Evolutionary conservation across 805 yeast genomes (phyloP), one percentile per base, ranked within the genome.

Genomic region (Saccharomycopsis selenospora): DNA sequence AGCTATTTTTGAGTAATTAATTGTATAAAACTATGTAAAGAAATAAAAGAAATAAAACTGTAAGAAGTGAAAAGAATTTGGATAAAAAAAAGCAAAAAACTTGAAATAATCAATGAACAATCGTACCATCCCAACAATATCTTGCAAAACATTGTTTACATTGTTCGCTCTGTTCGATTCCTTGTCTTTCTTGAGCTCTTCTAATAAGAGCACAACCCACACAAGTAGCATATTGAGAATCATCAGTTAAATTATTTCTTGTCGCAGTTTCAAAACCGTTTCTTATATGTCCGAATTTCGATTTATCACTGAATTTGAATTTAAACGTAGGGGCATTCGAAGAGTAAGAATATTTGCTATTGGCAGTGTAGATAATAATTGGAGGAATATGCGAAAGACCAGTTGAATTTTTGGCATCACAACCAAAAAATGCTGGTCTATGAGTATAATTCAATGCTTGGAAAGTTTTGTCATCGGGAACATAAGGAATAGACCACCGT

Each of bases 121-220:
- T n/a, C n/a, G n/a, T n/a, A n/a, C 89, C 90, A 54, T 75, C 70
- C 90, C 90, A 87, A 65, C 96, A 87, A 65, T 86, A 86, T 8
- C 68, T 69, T 30, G 68, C 65, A 63, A 87, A 85, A 62, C 96
- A 88, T 46, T 67, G 53, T 55, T 76, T 66, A 68, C 96, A 88
- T 59, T 84, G 87, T 1, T 72, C 79, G 13, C 70, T 64, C 50
- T 82, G 82, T 14, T 75, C 70, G 29, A 71, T 65, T 24, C 80
- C 79, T 40, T 71, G 63, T 60, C 89, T 73, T 66, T 86, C 93
- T 59, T 81, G 80, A 36, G 82, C 77, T 62, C 95, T 78, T 67
- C 85, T 82, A 49, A 86, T 71, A 42, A 86, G 74, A 7, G 95
- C 95, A 70, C 95, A 86, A 2, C 85, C 86, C 42, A 86, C 72